Evolutionary conservation across 345 rosid genomes (phyloP).

Genomic region (Carallia pectinifolia): DNA sequence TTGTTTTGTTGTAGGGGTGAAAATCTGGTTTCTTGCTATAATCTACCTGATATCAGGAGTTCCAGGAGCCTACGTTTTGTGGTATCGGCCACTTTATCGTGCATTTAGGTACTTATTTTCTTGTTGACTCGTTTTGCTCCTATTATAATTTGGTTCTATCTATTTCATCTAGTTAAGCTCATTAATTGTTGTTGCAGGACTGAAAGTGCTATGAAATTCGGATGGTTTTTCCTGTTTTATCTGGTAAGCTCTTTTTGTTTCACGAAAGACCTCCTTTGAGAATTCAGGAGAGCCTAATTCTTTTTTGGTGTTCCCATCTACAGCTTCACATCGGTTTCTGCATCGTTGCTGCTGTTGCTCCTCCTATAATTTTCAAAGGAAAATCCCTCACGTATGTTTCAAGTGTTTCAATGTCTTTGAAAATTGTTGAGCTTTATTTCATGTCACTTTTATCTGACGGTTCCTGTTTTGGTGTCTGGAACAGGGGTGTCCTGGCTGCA

Average conservation of each 20-base stretch:
- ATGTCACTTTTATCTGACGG: not conserved
- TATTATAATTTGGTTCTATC: not conserved
- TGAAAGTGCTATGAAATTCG: conserved; percentile 34
- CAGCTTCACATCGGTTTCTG: conserved; percentile 39
- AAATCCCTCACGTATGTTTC: conserved; percentile 34
- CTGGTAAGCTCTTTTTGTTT: conserved; percentile 11
- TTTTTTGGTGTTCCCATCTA: not conserved
- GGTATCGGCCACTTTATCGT: conserved; percentile 95
- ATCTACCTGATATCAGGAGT: conserved; percentile 93
- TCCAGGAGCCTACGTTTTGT: conserved; percentile 50
- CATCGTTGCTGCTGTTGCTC: conserved; percentile 37
- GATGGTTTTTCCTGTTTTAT: conserved; percentile 37
- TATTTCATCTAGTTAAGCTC: not conserved
- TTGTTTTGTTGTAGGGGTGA: conserved; percentile 55
- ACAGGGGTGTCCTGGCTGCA: conserved; percentile 34
- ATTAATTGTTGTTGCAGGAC: conserved; percentile 17
- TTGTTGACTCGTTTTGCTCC: not conserved
- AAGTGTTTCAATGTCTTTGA: not conserved
- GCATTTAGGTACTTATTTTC: conserved; percentile 64
- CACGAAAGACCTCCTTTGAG: not conserved
- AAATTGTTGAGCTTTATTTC: not conserved
- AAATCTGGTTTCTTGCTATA: conserved; percentile 87
- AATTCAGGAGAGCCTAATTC: not conserved
- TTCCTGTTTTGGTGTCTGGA: conserved; percentile 6
- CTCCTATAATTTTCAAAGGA: conserved; percentile 35